phyloP scores from a whole-genome alignment of 2,329 filamentous ascomycete species.

The Aspergillus caelatus region DNA sequence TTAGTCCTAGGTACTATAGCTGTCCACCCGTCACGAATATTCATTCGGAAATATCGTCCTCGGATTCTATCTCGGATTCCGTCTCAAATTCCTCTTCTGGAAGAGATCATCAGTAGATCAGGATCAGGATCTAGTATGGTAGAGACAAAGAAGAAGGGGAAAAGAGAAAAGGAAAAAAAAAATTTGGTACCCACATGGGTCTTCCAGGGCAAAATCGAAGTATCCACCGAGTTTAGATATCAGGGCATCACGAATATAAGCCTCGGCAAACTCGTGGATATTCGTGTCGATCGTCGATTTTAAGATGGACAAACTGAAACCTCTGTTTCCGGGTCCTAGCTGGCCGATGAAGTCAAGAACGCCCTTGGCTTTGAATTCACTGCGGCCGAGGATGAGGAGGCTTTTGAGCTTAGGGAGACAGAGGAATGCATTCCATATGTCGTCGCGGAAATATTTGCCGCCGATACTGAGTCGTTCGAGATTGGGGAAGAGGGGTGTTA shows the following conservation, averaged over 20 bases:
- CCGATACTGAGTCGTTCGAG: constrained; percentile 23
- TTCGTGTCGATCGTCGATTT: constrained; percentile 25
- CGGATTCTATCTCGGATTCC: background rate
- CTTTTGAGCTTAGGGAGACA: constrained; percentile 30
- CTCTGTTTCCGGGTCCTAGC: constrained; percentile 31
- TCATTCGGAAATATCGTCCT: background rate
- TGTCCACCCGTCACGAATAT: no score
- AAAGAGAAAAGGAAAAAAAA: background rate
- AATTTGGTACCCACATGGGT: constrained; percentile 17
- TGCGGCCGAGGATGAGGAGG: constrained; percentile 35
- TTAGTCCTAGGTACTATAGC: no score
- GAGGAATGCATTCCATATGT: constrained; percentile 29
- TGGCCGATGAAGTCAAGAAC: no score
- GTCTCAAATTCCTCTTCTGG: background rate
- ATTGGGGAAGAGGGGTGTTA: no score
- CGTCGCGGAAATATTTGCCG: constrained; percentile 33
- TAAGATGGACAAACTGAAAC: constrained; percentile 34
- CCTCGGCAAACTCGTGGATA: constrained; percentile 31
- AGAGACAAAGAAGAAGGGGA: background rate
- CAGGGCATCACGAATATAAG: constrained; percentile 31
- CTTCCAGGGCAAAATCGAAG: constrained; percentile 28
- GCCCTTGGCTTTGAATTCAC: no score
- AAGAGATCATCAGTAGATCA: background rate
- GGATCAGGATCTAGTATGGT: no score
- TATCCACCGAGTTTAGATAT: constrained; percentile 19